phyloP scores from a whole-genome alignment of 2,329 filamentous ascomycete species.

The Fusarium redolens region DNA sequence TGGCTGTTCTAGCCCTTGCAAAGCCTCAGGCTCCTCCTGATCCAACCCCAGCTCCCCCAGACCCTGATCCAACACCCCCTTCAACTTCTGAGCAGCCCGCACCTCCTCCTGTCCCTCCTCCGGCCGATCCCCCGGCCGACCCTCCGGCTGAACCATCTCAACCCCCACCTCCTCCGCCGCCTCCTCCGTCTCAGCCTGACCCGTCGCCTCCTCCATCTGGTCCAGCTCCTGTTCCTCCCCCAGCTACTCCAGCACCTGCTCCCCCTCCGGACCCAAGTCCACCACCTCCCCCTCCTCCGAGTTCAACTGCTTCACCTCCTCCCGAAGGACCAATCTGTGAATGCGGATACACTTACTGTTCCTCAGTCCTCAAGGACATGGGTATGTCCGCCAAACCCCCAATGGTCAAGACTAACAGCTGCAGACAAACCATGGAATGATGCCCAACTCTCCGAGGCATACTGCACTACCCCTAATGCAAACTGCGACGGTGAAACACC shows the following conservation, averaged over 20 bases:
- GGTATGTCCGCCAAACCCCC: constrained; percentile 36
- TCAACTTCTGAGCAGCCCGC: constrained; percentile 2
- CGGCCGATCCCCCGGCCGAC: not conserved
- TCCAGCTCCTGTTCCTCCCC: constrained; percentile 12
- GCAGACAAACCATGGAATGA: constrained; percentile 50
- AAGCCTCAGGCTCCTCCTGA: constrained; percentile 42
- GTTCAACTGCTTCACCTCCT: constrained; percentile 39
- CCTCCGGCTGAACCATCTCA: constrained; percentile 8
- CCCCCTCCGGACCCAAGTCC: constrained; percentile 36
- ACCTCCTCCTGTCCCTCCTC: not conserved
- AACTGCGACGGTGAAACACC: constrained; percentile 49
- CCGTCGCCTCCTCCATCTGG: constrained; percentile 12
- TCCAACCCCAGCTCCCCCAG: constrained; percentile 21
- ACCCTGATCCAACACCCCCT: constrained; percentile 10
- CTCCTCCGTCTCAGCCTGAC: not conserved
- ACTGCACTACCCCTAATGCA: constrained; percentile 53
- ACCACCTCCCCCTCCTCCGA: constrained; percentile 9
- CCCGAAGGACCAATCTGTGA: constrained; percentile 51
- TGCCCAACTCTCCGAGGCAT: constrained; percentile 49
- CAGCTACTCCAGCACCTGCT: constrained; percentile 35
- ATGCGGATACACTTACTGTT: constrained; percentile 57
- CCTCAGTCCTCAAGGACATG: constrained; percentile 53
- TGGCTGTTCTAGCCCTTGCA: constrained; percentile 41
- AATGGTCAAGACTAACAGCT: not conserved
- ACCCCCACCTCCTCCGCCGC: constrained; percentile 15